A percentile compares a stretch with the other conserved stretches of the same genome.
Conservation (phyloP, 768 basidiomycete genomes). For the Hydnum rufescens region DNA sequence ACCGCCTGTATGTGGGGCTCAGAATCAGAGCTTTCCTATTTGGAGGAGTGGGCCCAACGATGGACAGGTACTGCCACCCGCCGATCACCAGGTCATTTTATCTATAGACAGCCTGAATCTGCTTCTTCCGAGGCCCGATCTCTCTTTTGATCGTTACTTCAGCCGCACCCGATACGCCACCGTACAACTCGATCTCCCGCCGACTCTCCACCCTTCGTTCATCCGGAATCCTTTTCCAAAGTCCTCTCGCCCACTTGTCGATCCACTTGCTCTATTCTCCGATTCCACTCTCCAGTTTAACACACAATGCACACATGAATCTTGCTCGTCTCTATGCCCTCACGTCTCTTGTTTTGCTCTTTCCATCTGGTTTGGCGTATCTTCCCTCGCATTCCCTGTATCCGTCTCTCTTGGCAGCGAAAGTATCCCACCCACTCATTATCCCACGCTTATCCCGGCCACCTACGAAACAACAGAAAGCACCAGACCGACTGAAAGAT, state of each 20-base stretch:
- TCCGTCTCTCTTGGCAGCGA: neutral
- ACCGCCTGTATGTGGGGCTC: neutral
- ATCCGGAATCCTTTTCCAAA: neutral
- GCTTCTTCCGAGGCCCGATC: neutral
- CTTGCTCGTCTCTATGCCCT: neutral
- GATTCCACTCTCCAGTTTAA: neutral
- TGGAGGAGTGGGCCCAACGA: neutral
- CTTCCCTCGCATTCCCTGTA: neutral
- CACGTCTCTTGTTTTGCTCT: neutral
- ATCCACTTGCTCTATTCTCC: neutral
- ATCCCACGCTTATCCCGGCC: neutral
- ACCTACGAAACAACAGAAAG: neutral
- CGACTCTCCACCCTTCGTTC: neutral
- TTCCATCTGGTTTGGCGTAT: neutral
- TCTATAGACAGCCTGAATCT: neutral
- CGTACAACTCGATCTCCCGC: neutral
- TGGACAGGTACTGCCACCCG: no score
- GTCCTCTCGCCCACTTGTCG: neutral
- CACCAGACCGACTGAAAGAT: neutral
- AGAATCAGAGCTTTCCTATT: neutral
- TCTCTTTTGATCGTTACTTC: neutral
- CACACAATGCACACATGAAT: neutral
- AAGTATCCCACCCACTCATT: neutral
- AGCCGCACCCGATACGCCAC: neutral
- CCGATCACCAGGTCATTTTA: no score